Conservation (phyloP, 1,139 yeast genomes). For the Geotrichum citri-aurantii region DNA sequence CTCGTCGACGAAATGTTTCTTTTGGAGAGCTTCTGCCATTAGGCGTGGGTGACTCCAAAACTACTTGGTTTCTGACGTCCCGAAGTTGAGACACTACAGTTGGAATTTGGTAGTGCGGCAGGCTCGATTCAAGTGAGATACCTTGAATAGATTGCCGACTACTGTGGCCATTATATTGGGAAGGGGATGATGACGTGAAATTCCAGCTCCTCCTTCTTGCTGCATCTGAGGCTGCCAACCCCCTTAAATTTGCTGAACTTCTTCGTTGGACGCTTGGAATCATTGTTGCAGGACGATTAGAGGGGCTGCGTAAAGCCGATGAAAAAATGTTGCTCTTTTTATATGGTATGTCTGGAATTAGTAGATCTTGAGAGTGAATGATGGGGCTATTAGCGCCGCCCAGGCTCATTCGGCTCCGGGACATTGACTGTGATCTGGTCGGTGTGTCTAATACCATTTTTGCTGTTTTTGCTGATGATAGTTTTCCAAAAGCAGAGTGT, state of each 20-base stretch:
- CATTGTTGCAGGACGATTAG: neutral
- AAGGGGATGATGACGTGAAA: neutral
- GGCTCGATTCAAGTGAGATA: neutral
- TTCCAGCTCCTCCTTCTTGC: neutral
- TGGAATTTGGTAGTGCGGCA: conserved; percentile 14
- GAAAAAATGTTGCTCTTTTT: neutral
- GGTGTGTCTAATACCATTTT: neutral
- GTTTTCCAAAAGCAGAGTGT: neutral
- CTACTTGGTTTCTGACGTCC: conserved; percentile 5
- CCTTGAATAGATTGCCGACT: neutral
- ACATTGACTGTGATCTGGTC: neutral
- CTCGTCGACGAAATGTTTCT: neutral
- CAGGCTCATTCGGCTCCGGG: neutral
- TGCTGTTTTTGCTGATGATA: neutral
- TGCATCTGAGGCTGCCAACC: neutral
- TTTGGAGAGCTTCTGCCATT: conserved; percentile 5
- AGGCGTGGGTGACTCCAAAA: conserved; percentile 12
- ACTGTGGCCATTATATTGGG: neutral
- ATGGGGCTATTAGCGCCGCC: conserved; percentile 7
- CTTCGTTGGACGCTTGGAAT: neutral
- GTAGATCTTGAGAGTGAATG: conserved; percentile 3
- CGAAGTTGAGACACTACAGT: conserved; percentile 12
- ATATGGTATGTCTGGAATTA: neutral
- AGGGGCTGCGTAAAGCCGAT: neutral
- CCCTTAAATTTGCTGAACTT: conserved; percentile 1